Conservation (phyloP, 176 grass and related monocot species). For the Paspalum notatum region DNA sequence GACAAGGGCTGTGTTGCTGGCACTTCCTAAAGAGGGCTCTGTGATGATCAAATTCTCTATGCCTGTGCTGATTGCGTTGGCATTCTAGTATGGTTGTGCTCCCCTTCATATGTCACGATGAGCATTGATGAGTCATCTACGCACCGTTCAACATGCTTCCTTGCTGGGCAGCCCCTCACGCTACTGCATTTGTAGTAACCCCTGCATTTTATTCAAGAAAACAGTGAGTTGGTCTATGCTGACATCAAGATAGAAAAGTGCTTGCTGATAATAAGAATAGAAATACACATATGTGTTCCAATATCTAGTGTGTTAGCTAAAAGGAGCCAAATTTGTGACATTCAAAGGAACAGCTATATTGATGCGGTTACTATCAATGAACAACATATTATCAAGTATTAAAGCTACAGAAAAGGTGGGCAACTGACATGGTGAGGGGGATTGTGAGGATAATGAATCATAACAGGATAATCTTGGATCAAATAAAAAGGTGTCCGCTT, state of each 20-base stretch:
- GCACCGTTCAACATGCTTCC: conserved; percentile 84
- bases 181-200: conserved; percentile 97
- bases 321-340: neutral
- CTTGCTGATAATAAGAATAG: neutral
- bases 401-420: neutral
- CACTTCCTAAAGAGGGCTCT: neutral
- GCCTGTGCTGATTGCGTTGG: conserved; percentile 53
- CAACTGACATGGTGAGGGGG: conserved; percentile 9
- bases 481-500: conserved; percentile 19
- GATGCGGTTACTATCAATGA: neutral
- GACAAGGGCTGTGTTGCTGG: neutral
- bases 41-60: conserved; percentile 25
- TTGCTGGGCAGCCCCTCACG: conserved; percentile 81
- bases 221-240: conserved; percentile 4
- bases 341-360: conserved; percentile 19
- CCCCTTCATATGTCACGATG: conserved; percentile 78
- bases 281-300: neutral
- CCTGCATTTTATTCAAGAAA: conserved; percentile 54
- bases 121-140: conserved; percentile 86
- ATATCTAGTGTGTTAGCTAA: conserved; percentile 20
- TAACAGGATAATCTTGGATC: conserved; percentile 7
- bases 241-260: neutral
- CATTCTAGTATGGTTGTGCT: conserved; percentile 72
- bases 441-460: conserved; percentile 11
- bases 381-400: conserved; percentile 12